Evolutionary conservation across 2,329 filamentous ascomycete species (phyloP).

Genomic region (Pyrenophora teres): DNA sequence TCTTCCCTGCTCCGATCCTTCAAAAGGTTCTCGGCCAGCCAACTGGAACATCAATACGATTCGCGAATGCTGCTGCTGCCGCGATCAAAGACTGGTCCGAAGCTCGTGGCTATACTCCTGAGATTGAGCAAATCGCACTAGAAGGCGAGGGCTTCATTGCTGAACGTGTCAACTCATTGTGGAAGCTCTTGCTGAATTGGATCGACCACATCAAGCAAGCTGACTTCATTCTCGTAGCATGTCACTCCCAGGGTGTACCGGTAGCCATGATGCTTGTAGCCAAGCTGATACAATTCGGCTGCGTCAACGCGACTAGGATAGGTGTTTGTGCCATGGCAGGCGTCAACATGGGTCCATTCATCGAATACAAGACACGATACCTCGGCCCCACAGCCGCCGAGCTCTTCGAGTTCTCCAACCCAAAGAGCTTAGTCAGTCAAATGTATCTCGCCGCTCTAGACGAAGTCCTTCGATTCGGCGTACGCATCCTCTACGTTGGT

Average conservation of each 20-base stretch:
- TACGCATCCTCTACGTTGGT: slow-evolving; percentile 83
- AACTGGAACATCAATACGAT: slow-evolving; percentile 91
- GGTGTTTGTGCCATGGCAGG: slow-evolving; percentile 90
- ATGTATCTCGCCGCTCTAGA: slow-evolving; percentile 78
- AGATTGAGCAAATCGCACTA: slow-evolving; percentile 91
- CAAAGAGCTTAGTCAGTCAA: slow-evolving; percentile 79
- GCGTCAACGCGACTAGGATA: slow-evolving; percentile 72
- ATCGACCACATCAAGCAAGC: slow-evolving; percentile 85
- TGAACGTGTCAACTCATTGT: slow-evolving; percentile 87
- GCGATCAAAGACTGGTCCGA: slow-evolving; percentile 84
- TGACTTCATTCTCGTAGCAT: slow-evolving; percentile 89
- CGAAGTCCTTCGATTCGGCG: slow-evolving; percentile 75
- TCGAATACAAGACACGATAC: slow-evolving; percentile 87
- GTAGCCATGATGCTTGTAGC: slow-evolving; percentile 91
- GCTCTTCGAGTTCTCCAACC: slow-evolving; percentile 88
- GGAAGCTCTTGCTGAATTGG: slow-evolving; percentile 94
- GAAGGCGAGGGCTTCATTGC: slow-evolving; percentile 93
- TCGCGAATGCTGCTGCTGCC: slow-evolving; percentile 83
- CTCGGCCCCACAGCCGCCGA: slow-evolving; percentile 91
- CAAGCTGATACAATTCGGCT: slow-evolving; percentile 88
- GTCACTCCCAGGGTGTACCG: slow-evolving; percentile 93
- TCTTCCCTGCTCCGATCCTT: slow-evolving; percentile 85
- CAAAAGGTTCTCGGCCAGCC: slow-evolving; percentile 93
- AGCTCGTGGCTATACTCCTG: slow-evolving; percentile 67
- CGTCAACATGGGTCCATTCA: slow-evolving; percentile 89